Evolutionary conservation across 1,284 basidiomycete genomes (phyloP), one percentile per base, ranked within the genome.

Genomic region (Hymenochaete sp.): DNA sequence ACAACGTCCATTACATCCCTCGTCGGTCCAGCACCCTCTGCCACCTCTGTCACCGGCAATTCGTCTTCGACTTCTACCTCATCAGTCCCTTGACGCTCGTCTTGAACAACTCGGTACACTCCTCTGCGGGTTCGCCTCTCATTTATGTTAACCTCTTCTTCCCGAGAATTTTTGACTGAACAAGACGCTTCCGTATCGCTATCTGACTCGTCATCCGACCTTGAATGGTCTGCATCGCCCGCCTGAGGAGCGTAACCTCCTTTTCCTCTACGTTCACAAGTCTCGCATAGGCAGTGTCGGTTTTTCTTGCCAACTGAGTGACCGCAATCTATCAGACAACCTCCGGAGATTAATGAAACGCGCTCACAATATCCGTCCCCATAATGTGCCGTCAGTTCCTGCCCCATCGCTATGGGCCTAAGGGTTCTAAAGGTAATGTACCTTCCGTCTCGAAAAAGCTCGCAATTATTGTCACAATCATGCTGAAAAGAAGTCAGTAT

Each of bases 351-450:
- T 50, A 46, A 47, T 45, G 24, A 38, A 33, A 48, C 35, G 11
- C 18, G 75, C 79, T 65, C 57, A 87, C 85, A 88, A 61, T 89
- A 89, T 35, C 80, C 80, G 60, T 87, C 82, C 33, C 85, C 86
- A 59, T 89, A 90, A 59, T 85, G 83, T 32, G 83, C 83, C 19
- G 87, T 90, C 47, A 92, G 80, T 62, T 93, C 90, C 61, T 93
- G 88, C 42, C 88, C 88, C 21, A 82, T 67, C 28, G 71, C 67
- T 57, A 95, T 92, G 44, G 82, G 75, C 60, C 80, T 79, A 59
- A 91, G 70, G 47, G 86, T 84, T 40, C 87, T 80, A 67, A 95
- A 95, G 21, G 86, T 85, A 65, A 95, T 92, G 60, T 88, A 88
- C 57, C 78, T 75, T 29, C 89, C 90, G 63, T 86, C 80, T 42